Evolutionary conservation across 148 eudicot species (phyloP).

Genomic region (Drosera capensis): DNA sequence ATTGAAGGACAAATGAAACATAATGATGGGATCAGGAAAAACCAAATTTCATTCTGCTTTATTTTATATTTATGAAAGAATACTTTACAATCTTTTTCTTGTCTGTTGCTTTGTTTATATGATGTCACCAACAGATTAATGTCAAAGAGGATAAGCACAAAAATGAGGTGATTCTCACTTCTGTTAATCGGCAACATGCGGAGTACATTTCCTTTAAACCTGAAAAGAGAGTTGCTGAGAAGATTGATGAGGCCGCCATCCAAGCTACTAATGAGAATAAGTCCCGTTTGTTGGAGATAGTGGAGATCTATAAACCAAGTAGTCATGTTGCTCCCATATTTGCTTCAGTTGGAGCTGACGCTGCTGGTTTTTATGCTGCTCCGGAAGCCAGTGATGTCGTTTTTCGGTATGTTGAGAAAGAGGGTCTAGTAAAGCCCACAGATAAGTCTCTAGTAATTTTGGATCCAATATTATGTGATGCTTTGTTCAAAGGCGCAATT

Average conservation of each 20-base stretch:
- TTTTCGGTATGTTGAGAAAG: constrained; percentile 69
- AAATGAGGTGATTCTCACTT: constrained; percentile 59
- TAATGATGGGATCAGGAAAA: too few species aligned
- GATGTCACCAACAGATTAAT: constrained; percentile 38
- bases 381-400: constrained; percentile 63
- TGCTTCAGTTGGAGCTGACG: constrained; percentile 67
- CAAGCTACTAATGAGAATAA: constrained; percentile 24
- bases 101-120: constrained; percentile 1
- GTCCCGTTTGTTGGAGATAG: constrained; percentile 35
- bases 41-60: too few species aligned
- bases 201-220: constrained; percentile 78
- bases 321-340: constrained; percentile 70
- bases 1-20: too few species aligned
- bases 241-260: constrained; percentile 31
- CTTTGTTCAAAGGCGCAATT: constrained; percentile 74
- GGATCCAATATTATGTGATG: constrained; percentile 80
- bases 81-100: not conserved
- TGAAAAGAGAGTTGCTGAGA: constrained; percentile 49
- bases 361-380: constrained; percentile 40
- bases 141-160: constrained; percentile 86
- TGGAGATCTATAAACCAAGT: constrained; percentile 75
- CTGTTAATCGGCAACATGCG: constrained; percentile 58
- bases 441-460: constrained; percentile 52
- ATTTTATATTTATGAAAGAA: too few species aligned
- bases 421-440: constrained; percentile 59